A percentile compares a stretch with the other conserved stretches of the same genome.
These are phyloP conservation scores for Pseudoturritis turrita DNA, from an alignment of 345 rosid genomes.

Conservation along the genomic window DNA sequence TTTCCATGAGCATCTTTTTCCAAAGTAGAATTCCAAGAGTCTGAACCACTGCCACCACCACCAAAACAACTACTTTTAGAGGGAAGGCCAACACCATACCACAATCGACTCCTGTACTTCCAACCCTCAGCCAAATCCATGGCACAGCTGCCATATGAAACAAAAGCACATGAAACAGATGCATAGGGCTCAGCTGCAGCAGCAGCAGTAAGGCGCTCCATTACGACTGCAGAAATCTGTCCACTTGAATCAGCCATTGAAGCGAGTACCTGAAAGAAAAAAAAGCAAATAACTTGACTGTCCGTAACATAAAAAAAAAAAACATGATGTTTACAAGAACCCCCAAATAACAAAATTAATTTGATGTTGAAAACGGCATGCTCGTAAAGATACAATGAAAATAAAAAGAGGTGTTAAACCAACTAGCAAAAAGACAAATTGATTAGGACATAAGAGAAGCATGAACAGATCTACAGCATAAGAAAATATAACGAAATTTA, in stretches of 20 bases:
- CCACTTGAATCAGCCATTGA: constrained; percentile 99
- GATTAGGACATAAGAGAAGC: neutral
- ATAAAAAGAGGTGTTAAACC: neutral
- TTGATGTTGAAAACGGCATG: constrained; percentile 5
- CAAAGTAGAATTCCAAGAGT: constrained; percentile 75
- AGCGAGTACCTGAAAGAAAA: constrained; percentile 69
- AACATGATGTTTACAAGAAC: neutral
- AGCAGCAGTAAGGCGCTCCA: constrained; percentile 97
- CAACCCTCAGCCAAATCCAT: constrained; percentile 94
- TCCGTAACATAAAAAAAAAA: constrained; percentile 6
- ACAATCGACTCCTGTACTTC: constrained; percentile 94
- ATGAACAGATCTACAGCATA: neutral
- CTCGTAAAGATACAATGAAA: neutral
- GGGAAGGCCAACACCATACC: constrained; percentile 93
- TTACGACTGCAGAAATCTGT: constrained; percentile 75
- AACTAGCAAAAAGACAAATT: neutral
- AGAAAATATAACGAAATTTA: neutral
- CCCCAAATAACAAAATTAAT: neutral
- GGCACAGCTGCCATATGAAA: constrained; percentile 95
- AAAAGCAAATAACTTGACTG: constrained; percentile 17
- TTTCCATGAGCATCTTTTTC: constrained; percentile 91
- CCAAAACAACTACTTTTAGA: constrained; percentile 58
- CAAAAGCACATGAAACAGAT: constrained; percentile 96
- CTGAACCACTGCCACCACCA: constrained; percentile 97
- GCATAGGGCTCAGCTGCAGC: constrained; percentile 98